phyloP scores from a whole-genome alignment of 208 protist species.

The Strigomonas culicis region DNA sequence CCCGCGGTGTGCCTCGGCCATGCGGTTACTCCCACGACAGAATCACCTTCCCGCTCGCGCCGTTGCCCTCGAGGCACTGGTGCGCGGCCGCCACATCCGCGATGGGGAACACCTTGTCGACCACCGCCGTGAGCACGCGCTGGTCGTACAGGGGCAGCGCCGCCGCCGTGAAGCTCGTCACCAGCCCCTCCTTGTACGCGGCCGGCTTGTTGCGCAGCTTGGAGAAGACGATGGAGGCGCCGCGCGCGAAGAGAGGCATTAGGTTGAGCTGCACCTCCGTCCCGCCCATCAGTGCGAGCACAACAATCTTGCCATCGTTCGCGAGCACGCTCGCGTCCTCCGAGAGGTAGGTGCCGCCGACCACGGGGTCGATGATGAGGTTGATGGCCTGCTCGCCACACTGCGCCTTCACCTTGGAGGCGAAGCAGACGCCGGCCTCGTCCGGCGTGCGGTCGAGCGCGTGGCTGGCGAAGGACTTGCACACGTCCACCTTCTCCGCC shows the following conservation, averaged over 20 bases:
- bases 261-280: slow-evolving; percentile 49
- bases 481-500: slow-evolving; percentile 66
- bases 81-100: slow-evolving; percentile 70
- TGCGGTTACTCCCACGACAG: slow-evolving; percentile 36
- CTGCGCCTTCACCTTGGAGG: slow-evolving; percentile 47
- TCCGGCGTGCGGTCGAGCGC: slow-evolving; percentile 59
- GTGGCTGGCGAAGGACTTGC: slow-evolving; percentile 55
- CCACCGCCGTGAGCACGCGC: slow-evolving; percentile 50
- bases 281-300: slow-evolving; percentile 70
- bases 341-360: slow-evolving; percentile 67
- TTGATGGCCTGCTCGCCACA: slow-evolving; percentile 53
- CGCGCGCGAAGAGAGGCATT: slow-evolving; percentile 55
- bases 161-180: slow-evolving; percentile 50
- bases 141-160: slow-evolving; percentile 52
- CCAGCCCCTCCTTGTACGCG: slow-evolving; percentile 60
- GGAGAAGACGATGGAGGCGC: slow-evolving; percentile 64
- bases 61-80: slow-evolving; percentile 43
- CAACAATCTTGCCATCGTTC: slow-evolving; percentile 63
- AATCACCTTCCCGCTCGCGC: slow-evolving; percentile 64
- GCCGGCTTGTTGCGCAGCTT: slow-evolving; percentile 55
- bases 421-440: slow-evolving; percentile 59
- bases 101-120: slow-evolving; percentile 59
- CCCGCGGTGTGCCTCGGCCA: too few relatives aligned
- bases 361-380: slow-evolving; percentile 76
- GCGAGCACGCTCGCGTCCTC: slow-evolving; percentile 56